Conservation (phyloP, 192 early-diverging fungal genomes). For the Gigaspora rosea region DNA sequence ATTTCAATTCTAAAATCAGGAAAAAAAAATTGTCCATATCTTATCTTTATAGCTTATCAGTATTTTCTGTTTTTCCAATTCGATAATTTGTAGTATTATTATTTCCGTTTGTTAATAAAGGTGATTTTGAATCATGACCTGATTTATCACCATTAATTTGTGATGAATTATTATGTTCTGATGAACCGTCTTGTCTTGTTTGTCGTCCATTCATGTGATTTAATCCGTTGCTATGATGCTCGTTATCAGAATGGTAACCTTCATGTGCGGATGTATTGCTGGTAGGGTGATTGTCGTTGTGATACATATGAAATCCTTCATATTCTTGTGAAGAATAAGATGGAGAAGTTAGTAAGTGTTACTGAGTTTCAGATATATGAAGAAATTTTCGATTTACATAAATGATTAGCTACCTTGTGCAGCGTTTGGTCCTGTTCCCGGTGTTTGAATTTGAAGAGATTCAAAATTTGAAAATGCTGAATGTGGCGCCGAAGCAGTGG, state of each 20-base stretch:
- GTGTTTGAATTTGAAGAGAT: slow-evolving; percentile 22
- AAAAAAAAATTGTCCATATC: no score
- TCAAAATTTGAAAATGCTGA: slow-evolving; percentile 35
- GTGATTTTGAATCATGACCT: no score
- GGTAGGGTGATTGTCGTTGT: slow-evolving; percentile 1
- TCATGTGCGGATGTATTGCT: background rate
- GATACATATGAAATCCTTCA: slow-evolving; percentile 30
- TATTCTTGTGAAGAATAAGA: slow-evolving; percentile 31
- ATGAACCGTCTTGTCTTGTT: no score
- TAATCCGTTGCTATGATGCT: background rate
- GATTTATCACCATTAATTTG: no score
- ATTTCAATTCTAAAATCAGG: no score
- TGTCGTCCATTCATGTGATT: no score
- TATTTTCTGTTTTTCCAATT: no score
- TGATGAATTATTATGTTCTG: no score
- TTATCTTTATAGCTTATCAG: no score
- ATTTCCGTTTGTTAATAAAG: no score
- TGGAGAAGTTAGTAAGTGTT: background rate
- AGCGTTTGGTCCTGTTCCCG: background rate
- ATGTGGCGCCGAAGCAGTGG: slow-evolving; percentile 15
- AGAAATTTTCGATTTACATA: slow-evolving; percentile 21
- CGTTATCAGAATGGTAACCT: slow-evolving; percentile 29
- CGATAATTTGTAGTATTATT: no score
- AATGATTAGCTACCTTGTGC: background rate
- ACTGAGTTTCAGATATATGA: background rate